phyloP scores from a whole-genome alignment of 1,284 basidiomycete species.

The Gomphus sp. region DNA sequence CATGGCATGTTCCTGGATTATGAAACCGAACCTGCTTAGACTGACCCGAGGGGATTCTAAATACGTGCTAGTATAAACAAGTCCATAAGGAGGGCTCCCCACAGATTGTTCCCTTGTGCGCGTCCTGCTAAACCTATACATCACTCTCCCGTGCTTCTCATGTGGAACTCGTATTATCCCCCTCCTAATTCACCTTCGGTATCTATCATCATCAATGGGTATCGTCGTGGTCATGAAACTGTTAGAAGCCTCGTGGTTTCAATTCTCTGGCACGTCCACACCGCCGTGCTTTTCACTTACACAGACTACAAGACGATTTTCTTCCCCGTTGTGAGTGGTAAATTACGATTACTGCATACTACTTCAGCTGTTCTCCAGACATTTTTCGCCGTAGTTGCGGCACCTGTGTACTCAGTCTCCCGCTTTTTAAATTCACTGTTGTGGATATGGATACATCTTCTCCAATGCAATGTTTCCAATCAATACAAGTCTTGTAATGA shows the following conservation, averaged over 20 bases:
- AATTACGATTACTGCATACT: neutral
- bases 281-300: slow-evolving; percentile 32
- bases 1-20: too few species aligned
- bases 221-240: neutral
- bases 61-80: too few species aligned
- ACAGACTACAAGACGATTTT: slow-evolving; percentile 31
- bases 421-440: slow-evolving; percentile 21
- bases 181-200: neutral
- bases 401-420: slow-evolving; percentile 18
- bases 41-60: too few species aligned
- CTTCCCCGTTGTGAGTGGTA: slow-evolving; percentile 27
- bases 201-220: neutral
- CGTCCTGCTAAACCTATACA: neutral
- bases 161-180: neutral
- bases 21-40: too few species aligned
- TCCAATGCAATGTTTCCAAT: slow-evolving; percentile 35
- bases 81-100: neutral
- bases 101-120: neutral
- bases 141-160: neutral
- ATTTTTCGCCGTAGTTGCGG: slow-evolving; percentile 25
- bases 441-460: slow-evolving; percentile 35
- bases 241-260: neutral
- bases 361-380: slow-evolving; percentile 19
- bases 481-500: slow-evolving; percentile 31
- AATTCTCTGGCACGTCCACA: slow-evolving; percentile 19